Evolutionary conservation across 1,139 yeast species (phyloP).

Genomic region (Ogataea hybrid): DNA sequence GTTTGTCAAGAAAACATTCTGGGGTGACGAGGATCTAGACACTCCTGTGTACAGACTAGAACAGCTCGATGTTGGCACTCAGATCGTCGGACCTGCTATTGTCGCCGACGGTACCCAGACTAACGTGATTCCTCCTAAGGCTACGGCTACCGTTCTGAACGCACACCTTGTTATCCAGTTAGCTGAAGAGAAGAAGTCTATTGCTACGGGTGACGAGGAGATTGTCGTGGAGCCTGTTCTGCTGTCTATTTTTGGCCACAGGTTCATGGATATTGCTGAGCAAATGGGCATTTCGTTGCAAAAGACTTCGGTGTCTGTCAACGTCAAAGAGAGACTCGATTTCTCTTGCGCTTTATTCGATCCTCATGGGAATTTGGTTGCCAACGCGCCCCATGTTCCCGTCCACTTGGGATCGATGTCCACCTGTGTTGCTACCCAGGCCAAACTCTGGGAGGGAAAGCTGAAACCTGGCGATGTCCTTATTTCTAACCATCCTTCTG

Average conservation of each 20-base stretch:
- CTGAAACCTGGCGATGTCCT: slow-evolving; percentile 56
- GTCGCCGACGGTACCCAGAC: slow-evolving; percentile 88
- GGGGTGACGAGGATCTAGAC: slow-evolving; percentile 20
- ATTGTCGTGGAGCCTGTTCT: slow-evolving; percentile 47
- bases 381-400: slow-evolving; percentile 66
- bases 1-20: slow-evolving; percentile 24
- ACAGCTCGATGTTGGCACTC: slow-evolving; percentile 47
- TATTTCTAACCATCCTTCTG: slow-evolving; percentile 57
- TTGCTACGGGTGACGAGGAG: slow-evolving; percentile 8
- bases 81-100: slow-evolving; percentile 74
- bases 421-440: slow-evolving; percentile 54
- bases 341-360: slow-evolving; percentile 64
- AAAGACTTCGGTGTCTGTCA: slow-evolving; percentile 59
- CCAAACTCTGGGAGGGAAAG: slow-evolving; percentile 49
- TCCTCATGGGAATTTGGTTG: slow-evolving; percentile 53
- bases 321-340: slow-evolving; percentile 59
- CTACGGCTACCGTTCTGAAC: slow-evolving; percentile 60
- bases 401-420: slow-evolving; percentile 66
- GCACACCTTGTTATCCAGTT: slow-evolving; percentile 41
- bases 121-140: slow-evolving; percentile 69
- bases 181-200: slow-evolving; percentile 1
- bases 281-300: slow-evolving; percentile 65
- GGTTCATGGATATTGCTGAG: slow-evolving; percentile 65
- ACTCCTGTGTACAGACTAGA: slow-evolving; percentile 31
- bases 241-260: slow-evolving; percentile 56